These are phyloP conservation scores for Podaxis mareebaensis DNA, from an alignment of 768 basidiomycete species.

Conservation along the genomic window DNA sequence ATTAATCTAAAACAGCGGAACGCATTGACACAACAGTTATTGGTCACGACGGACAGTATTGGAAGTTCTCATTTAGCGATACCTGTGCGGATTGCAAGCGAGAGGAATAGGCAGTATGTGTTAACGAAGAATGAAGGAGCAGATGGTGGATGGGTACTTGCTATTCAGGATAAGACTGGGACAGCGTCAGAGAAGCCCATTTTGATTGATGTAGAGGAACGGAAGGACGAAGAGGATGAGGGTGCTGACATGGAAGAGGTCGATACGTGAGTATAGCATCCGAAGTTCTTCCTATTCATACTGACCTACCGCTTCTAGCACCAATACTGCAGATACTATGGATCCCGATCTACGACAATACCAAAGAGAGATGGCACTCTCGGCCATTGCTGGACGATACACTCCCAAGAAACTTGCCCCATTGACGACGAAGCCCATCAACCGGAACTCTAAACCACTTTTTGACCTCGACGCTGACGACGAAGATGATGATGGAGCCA, in stretches of 20 bases:
- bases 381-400: conserved; percentile 54
- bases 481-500: conserved; percentile 43
- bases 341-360: conserved; percentile 69
- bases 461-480: conserved; percentile 54
- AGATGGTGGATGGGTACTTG: conserved; percentile 93
- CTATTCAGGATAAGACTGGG: conserved; percentile 82
- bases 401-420: conserved; percentile 37
- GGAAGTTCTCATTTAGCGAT: conserved; percentile 89
- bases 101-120: conserved; percentile 93
- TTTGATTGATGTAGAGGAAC: conserved; percentile 66
- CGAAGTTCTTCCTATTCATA: background rate
- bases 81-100: conserved; percentile 92
- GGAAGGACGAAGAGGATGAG: conserved; percentile 54
- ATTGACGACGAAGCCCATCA: conserved; percentile 25
- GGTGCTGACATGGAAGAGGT: conserved; percentile 82
- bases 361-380: conserved; percentile 60
- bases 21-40: conserved; percentile 86
- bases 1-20: conserved; percentile 88
- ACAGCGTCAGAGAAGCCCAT: conserved; percentile 86
- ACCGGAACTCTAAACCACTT: conserved; percentile 42
- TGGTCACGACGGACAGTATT: conserved; percentile 90
- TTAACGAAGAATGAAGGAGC: conserved; percentile 88
- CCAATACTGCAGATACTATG: conserved; percentile 24
- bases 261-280: conserved; percentile 49
- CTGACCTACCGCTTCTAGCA: conserved; percentile 2